Conservation (phyloP, 2,329 filamentous ascomycete genomes). For the Trichoderma afroharzianum region DNA sequence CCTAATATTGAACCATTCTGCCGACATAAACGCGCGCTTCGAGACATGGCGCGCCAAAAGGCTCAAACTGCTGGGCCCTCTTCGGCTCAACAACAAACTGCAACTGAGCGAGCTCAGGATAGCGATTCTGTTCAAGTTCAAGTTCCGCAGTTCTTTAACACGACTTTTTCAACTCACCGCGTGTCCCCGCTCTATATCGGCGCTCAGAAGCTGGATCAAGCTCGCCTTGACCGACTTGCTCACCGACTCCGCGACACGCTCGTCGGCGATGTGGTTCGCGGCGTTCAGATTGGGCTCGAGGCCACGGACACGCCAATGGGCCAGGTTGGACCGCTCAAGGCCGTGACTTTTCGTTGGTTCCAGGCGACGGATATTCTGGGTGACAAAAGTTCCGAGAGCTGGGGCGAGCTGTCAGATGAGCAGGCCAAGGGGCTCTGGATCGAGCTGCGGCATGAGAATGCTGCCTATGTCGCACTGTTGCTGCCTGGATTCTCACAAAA, state of each 20-base stretch:
- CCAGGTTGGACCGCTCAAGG: slow-evolving; percentile 42
- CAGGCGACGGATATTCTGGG: slow-evolving; percentile 31
- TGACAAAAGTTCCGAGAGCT: slow-evolving; percentile 23
- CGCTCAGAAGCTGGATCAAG: slow-evolving; percentile 33
- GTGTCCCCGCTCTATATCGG: slow-evolving; percentile 53
- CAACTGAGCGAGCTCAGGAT: background rate
- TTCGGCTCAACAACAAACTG: background rate
- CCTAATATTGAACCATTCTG: background rate
- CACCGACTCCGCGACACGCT: slow-evolving; percentile 51
- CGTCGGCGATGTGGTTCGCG: slow-evolving; percentile 58
- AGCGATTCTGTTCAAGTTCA: slow-evolving; percentile 24
- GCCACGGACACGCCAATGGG: slow-evolving; percentile 39
- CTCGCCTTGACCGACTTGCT: slow-evolving; percentile 42
- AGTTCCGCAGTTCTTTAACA: slow-evolving; percentile 51
- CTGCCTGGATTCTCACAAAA: slow-evolving; percentile 37
- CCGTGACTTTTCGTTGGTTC: slow-evolving; percentile 48
- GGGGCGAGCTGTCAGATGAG: slow-evolving; percentile 22
- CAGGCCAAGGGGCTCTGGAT: slow-evolving; percentile 40
- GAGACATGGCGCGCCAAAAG: slow-evolving; percentile 10
- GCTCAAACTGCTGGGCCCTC: background rate
- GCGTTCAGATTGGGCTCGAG: slow-evolving; percentile 51
- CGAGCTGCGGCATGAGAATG: slow-evolving; percentile 51
- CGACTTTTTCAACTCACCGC: slow-evolving; percentile 55
- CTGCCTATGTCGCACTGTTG: slow-evolving; percentile 48
- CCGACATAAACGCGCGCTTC: background rate